These are phyloP conservation scores for Leucogyrophana mollusca DNA, from an alignment of 768 basidiomycete genomes.

Conservation along the genomic window DNA sequence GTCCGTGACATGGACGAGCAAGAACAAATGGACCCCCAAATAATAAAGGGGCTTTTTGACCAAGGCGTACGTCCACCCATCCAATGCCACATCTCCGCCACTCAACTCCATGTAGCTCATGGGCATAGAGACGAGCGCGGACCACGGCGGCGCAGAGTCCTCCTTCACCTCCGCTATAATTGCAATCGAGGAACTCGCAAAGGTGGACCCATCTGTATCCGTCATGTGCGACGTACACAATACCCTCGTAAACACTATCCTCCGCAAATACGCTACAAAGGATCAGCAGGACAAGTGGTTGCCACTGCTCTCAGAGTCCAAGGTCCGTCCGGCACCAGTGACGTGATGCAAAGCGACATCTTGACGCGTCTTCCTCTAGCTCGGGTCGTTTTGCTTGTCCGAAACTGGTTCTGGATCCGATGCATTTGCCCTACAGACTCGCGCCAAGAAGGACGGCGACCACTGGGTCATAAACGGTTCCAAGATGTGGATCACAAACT, in stretches of 20 bases:
- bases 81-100: constrained; percentile 1
- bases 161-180: constrained; percentile 96
- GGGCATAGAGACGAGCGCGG: constrained; percentile 91
- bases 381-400: constrained; percentile 94
- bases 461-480: constrained; percentile 91
- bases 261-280: constrained; percentile 81
- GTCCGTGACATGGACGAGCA: constrained; percentile 98
- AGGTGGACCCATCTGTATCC: constrained; percentile 93
- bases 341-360: too few species aligned
- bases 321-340: constrained; percentile 45
- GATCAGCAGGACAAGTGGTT: constrained; percentile 89
- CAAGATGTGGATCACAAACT: constrained; percentile 99
- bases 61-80: constrained; percentile 68
- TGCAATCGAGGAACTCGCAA: constrained; percentile 95
- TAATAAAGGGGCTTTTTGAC: constrained; percentile 90
- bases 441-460: constrained; percentile 84
- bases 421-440: constrained; percentile 94
- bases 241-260: constrained; percentile 93
- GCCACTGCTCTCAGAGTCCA: constrained; percentile 74
- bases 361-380: constrained; percentile 41
- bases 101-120: constrained; percentile 63
- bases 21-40: constrained; percentile 85
- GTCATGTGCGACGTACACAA: constrained; percentile 98
- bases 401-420: constrained; percentile 94
- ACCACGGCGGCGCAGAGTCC: constrained; percentile 82